Conservation (phyloP, 1,284 basidiomycete species). For the Papiliotrema nemorosa region DNA sequence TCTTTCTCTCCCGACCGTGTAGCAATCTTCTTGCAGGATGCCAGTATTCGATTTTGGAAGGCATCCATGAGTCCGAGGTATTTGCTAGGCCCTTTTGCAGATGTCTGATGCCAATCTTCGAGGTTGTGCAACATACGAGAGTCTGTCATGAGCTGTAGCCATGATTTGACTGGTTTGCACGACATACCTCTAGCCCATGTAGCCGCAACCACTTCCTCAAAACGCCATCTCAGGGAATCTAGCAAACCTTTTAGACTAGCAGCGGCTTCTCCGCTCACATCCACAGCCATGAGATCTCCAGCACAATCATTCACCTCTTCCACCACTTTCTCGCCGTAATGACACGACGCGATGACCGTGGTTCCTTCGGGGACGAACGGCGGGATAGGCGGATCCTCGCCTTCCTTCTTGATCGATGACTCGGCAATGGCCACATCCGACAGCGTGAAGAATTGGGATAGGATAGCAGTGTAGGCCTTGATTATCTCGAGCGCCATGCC, state of each 20-base stretch:
- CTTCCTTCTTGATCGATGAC: conserved; percentile 39
- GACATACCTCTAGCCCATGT: conserved; percentile 76
- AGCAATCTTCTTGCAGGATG: conserved; percentile 75
- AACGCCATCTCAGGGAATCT: conserved; percentile 81
- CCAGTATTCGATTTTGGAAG: conserved; percentile 79
- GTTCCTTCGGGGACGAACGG: conserved; percentile 70
- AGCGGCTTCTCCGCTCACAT: conserved; percentile 71
- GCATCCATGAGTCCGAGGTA: conserved; percentile 70
- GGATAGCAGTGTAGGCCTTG: conserved; percentile 76
- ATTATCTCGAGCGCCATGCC: conserved; percentile 89
- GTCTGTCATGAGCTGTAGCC: conserved; percentile 55
- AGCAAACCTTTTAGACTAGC: conserved; percentile 68
- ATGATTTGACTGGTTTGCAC: not conserved
- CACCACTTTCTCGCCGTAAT: conserved; percentile 75
- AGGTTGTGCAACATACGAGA: conserved; percentile 77
- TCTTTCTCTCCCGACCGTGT: conserved; percentile 18
- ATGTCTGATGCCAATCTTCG: conserved; percentile 75
- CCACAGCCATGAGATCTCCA: conserved; percentile 74
- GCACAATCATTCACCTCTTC: conserved; percentile 81
- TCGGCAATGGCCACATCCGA: conserved; percentile 66
- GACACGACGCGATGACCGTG: conserved; percentile 75
- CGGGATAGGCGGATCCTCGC: conserved; percentile 47
- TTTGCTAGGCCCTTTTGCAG: conserved; percentile 51
- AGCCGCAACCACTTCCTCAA: conserved; percentile 73
- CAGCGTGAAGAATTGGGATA: conserved; percentile 86